phyloP scores from a whole-genome alignment of 768 basidiomycete genomes.

The Strobilomyces dryophilus region DNA sequence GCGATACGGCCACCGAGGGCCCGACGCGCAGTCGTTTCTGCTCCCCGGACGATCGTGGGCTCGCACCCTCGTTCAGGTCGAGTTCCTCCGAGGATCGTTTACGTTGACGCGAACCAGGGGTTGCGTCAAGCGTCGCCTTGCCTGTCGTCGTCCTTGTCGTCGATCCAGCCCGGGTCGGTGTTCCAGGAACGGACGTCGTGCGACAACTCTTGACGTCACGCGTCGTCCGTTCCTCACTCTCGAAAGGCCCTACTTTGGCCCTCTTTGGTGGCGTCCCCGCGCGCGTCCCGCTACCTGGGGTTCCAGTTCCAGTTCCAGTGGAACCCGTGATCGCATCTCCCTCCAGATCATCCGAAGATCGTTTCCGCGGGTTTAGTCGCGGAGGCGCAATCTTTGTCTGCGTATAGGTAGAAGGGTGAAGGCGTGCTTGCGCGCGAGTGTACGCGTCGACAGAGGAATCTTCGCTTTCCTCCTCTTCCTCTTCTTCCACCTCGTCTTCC shows the following conservation, averaged over 20 bases:
- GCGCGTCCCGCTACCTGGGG: conserved; percentile 5
- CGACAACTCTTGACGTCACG: neutral
- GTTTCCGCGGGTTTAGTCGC: conserved; percentile 29
- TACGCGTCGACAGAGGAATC: conserved; percentile 13
- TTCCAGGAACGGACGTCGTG: neutral
- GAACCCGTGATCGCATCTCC: conserved; percentile 12
- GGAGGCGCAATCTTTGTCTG: conserved; percentile 12
- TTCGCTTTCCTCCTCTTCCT: conserved; percentile 34
- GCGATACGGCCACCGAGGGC: neutral
- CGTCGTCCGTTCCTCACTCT: conserved; percentile 7
- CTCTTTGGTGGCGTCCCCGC: conserved; percentile 41
- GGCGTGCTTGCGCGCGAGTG: conserved; percentile 5
- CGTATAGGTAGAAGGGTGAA: neutral
- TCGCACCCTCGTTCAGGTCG: conserved; percentile 19
- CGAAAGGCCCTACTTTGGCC: conserved; percentile 20
- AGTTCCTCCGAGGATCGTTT: conserved; percentile 53
- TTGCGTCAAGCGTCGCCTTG: conserved; percentile 4
- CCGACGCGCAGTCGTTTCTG: conserved; percentile 31
- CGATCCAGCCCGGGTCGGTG: conserved; percentile 1
- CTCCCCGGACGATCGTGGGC: conserved; percentile 9
- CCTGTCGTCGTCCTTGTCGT: neutral
- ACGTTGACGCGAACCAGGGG: conserved; percentile 27
- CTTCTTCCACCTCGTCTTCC: conserved; percentile 25
- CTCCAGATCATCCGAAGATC: conserved; percentile 37
- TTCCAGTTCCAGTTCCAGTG: neutral